Percentiles rank a stretch among this genome's conserved stretches.
phyloP scores from a whole-genome alignment of 192 early-diverging fungal species.

The Dissophora globulifera region DNA sequence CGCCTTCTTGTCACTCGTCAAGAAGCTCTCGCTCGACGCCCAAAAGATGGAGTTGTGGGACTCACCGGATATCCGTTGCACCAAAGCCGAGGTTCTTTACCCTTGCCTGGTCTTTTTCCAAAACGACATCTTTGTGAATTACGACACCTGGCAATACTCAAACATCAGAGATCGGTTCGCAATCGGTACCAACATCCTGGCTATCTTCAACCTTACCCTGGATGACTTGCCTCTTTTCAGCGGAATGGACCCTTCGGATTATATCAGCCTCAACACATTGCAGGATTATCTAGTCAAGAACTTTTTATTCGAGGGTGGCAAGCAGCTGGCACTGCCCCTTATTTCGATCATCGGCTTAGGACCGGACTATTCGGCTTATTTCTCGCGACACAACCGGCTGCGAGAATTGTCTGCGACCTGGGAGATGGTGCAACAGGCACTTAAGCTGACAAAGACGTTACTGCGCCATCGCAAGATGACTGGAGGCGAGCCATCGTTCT shows the following conservation, averaged over 20 bases:
- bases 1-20: conserved; percentile 47
- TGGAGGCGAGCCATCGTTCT: conserved; percentile 43
- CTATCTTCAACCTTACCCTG: conserved; percentile 47
- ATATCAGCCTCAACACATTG: conserved; percentile 31
- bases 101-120: conserved; percentile 52
- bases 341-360: conserved; percentile 57
- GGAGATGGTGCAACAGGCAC: conserved; percentile 46
- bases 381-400: conserved; percentile 27
- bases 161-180: conserved; percentile 44
- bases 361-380: conserved; percentile 47
- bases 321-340: conserved; percentile 56
- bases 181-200: conserved; percentile 44
- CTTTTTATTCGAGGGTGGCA: conserved; percentile 62
- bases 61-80: conserved; percentile 36
- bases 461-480: conserved; percentile 42
- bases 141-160: conserved; percentile 56
- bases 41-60: conserved; percentile 43
- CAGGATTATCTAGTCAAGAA: conserved; percentile 52
- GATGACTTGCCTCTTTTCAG: conserved; percentile 29
- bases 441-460: conserved; percentile 54
- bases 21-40: conserved; percentile 27
- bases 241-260: conserved; percentile 6
- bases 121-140: conserved; percentile 51
- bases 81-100: conserved; percentile 42
- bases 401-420: conserved; percentile 25